Percentiles rank a stretch among this genome's conserved stretches.
These are phyloP conservation scores for Aureococcus anophagefferens DNA, from an alignment of 108 stramenopile genomes.

Conservation along the genomic window DNA sequence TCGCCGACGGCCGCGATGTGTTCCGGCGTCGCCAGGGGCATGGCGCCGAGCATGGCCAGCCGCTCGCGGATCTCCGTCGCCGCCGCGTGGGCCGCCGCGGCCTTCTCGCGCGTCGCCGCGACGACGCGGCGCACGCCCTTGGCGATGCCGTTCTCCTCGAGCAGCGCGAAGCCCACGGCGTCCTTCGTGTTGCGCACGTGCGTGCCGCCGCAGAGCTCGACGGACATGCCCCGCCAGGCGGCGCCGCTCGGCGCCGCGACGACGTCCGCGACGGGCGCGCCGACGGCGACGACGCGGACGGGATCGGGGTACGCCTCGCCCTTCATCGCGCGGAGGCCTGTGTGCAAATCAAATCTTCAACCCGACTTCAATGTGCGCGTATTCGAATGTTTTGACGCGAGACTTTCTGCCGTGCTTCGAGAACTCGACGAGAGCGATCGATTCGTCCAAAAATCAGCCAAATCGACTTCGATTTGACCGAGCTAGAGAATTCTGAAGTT, in stretches of 20 bases:
- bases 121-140: slow-evolving; percentile 96
- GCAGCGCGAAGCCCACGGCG: slow-evolving; percentile 77
- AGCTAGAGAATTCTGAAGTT: too few species aligned
- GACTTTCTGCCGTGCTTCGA: too few species aligned
- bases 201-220: slow-evolving; percentile 99
- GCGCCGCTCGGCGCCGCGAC: slow-evolving; percentile 74
- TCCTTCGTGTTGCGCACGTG: slow-evolving; percentile 88
- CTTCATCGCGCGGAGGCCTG: slow-evolving; percentile 96
- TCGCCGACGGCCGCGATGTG: slow-evolving; percentile 59
- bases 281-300: slow-evolving; percentile 90
- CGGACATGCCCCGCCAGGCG: slow-evolving; percentile 75
- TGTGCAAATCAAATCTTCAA: too few species aligned
- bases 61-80: slow-evolving; percentile 35
- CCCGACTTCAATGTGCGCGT: too few species aligned
- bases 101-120: slow-evolving; percentile 76
- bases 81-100: slow-evolving; percentile 59
- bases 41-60: slow-evolving; percentile 50
- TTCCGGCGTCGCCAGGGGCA: slow-evolving; percentile 51
- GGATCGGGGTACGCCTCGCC: slow-evolving; percentile 99
- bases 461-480: too few species aligned
- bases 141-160: slow-evolving; percentile 92
- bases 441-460: too few species aligned
- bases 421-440: too few species aligned
- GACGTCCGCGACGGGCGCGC: slow-evolving; percentile 63
- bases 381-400: too few species aligned